A percentile compares a stretch with the other conserved stretches of the same genome.
phyloP scores from a whole-genome alignment of 257 asterid genomes.

The Solanum microdontum region DNA sequence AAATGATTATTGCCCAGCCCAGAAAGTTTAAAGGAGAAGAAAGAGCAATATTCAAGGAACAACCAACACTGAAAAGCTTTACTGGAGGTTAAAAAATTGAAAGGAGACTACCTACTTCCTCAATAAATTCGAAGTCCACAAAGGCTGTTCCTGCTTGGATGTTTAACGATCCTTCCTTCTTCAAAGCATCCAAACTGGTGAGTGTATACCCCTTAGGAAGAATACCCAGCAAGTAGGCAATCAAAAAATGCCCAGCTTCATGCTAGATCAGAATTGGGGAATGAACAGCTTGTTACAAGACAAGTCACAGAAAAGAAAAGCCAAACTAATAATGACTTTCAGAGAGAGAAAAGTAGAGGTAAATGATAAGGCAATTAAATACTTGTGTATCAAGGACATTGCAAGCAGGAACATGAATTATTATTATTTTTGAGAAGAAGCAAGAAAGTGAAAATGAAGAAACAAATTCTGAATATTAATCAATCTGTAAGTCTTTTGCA shows the following conservation, averaged over 20 bases:
- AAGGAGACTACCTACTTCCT: constrained; percentile 60
- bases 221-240: constrained; percentile 88
- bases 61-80: background rate
- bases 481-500: background rate
- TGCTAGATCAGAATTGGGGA: constrained; percentile 40
- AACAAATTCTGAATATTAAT: background rate
- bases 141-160: constrained; percentile 97
- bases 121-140: constrained; percentile 81
- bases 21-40: background rate
- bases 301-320: background rate
- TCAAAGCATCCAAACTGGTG: constrained; percentile 85
- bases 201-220: constrained; percentile 77
- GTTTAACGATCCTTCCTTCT: constrained; percentile 83
- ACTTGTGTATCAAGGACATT: background rate
- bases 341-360: background rate
- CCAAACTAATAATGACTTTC: background rate
- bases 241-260: constrained; percentile 97
- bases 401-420: background rate
- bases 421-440: background rate
- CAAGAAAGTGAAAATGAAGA: background rate
- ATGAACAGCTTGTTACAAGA: constrained; percentile 11
- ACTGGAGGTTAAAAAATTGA: background rate
- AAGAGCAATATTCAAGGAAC: background rate
- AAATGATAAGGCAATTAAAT: background rate
- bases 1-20: background rate